These are phyloP conservation scores for Claviceps monticola DNA, from an alignment of 2,329 filamentous ascomycete species.

Conservation along the genomic window DNA sequence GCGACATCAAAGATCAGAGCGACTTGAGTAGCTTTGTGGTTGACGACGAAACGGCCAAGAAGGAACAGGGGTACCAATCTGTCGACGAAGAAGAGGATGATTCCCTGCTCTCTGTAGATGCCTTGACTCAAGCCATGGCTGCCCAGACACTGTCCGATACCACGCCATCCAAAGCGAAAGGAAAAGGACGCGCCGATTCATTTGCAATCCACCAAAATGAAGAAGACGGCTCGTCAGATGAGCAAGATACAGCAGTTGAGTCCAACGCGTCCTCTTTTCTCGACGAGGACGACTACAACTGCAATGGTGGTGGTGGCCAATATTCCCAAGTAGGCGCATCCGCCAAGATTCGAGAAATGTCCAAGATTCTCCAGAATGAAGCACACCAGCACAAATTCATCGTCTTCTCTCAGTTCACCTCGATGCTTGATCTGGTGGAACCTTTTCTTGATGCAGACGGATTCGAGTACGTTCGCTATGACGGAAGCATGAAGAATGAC, in stretches of 20 bases:
- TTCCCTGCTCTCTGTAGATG: slow-evolving; percentile 21
- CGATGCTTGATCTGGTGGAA: slow-evolving; percentile 92
- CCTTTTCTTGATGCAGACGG: slow-evolving; percentile 68
- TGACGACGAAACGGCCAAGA: slow-evolving; percentile 31
- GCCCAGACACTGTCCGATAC: slow-evolving; percentile 21
- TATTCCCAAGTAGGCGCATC: slow-evolving; percentile 46
- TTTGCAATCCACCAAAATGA: slow-evolving; percentile 16
- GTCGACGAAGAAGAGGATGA: slow-evolving; percentile 16
- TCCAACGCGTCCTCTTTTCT: slow-evolving; percentile 17
- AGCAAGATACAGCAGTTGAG: slow-evolving; percentile 28
- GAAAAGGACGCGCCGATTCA: slow-evolving; percentile 13
- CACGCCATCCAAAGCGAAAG: background rate
- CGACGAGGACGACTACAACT: slow-evolving; percentile 17
- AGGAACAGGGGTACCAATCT: slow-evolving; percentile 16
- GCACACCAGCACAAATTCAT: slow-evolving; percentile 84
- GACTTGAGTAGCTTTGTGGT: slow-evolving; percentile 42
- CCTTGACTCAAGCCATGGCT: slow-evolving; percentile 24
- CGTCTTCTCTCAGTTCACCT: slow-evolving; percentile 96
- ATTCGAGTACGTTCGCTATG: slow-evolving; percentile 77
- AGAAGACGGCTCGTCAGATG: slow-evolving; percentile 11
- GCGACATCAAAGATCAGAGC: slow-evolving; percentile 30
- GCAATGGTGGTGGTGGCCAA: slow-evolving; percentile 16
- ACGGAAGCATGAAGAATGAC: slow-evolving; percentile 91
- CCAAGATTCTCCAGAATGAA: slow-evolving; percentile 69
- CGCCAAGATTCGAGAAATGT: slow-evolving; percentile 80